Conservation (phyloP, 2,329 filamentous ascomycete genomes). For the Alternaria arborescens region DNA sequence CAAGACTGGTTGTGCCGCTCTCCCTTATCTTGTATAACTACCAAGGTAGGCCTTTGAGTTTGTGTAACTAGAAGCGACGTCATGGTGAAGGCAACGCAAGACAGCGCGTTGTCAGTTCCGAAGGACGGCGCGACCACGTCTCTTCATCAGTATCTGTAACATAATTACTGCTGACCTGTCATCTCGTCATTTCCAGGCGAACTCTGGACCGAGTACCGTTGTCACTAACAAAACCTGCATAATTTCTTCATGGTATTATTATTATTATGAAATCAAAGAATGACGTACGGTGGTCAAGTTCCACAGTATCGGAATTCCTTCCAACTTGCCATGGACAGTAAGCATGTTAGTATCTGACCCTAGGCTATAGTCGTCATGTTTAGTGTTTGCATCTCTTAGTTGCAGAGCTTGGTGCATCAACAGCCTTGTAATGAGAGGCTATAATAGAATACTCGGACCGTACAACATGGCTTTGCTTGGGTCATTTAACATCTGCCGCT, state of each 20-base stretch:
- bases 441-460: background rate
- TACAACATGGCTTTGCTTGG: background rate
- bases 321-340: background rate
- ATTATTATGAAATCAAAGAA: background rate
- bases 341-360: background rate
- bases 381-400: background rate
- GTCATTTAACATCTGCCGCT: background rate
- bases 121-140: background rate
- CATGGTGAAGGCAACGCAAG: conserved; percentile 9
- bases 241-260: background rate
- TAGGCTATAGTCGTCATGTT: background rate
- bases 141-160: background rate
- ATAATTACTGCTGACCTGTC: background rate
- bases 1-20: background rate
- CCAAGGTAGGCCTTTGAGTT: background rate
- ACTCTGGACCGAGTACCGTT: background rate
- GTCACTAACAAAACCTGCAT: background rate
- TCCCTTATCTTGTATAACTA: background rate
- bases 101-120: background rate
- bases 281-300: background rate
- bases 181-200: background rate
- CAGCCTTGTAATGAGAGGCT: background rate
- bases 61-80: conserved; percentile 11
- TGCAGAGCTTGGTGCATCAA: background rate
- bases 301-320: background rate